Base-by-base conservation (phyloP, 75 land plant genomes). In the Sequoia sempervirens region DNA sequence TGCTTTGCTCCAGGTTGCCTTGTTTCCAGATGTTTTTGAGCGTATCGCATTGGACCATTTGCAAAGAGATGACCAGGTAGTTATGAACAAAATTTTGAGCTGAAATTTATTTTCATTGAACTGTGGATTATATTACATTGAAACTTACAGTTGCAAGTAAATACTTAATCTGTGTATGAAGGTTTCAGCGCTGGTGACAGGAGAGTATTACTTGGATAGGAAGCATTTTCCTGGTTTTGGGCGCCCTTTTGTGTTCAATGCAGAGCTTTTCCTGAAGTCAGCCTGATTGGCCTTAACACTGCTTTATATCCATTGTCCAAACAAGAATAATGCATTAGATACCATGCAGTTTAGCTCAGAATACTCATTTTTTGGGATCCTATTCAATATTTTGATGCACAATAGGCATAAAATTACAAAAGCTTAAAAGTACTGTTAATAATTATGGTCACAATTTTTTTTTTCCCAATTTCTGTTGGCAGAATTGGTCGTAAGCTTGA, bases 151-250 rank as follows among this genome's bases (percentile, higher is more conserved):
- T 37, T 82, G 38, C 23, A 82, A 68, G n/a, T 8, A 28, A 69
- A 74, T 52, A 81, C 9, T 17, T n/a, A 52, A 20, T 52, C 45
- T 78, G 32, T 84, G 32, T 53, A 36, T 82, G 80, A 40, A 92
- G 91, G 91, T 97, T 75, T 97, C 99, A 34, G 99, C 99, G n/a
- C 45, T 95, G 86, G 91, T 97, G 64, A 94, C 96, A 36, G 98
- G 95, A 46, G 96, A 97, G 68, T 95, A 90, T 85, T 97, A 97
- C 75, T 88, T 94, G 17, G 94, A 87, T 18, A 90, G 83, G 86
- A 89, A 90, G 54, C 99, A 95, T 52, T 97, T 97, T 82, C 96
- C 98, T 32, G 99, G 98, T 72, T 95, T 97, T 88, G 99, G 92
- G 32, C 85, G 96, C 69, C 99, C 99, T 53, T 94, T 94, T 86